Percentiles rank a stretch among this genome's conserved stretches.
Conservation (phyloP, 306 rosid species). For the Gastrolobium bilobum region DNA sequence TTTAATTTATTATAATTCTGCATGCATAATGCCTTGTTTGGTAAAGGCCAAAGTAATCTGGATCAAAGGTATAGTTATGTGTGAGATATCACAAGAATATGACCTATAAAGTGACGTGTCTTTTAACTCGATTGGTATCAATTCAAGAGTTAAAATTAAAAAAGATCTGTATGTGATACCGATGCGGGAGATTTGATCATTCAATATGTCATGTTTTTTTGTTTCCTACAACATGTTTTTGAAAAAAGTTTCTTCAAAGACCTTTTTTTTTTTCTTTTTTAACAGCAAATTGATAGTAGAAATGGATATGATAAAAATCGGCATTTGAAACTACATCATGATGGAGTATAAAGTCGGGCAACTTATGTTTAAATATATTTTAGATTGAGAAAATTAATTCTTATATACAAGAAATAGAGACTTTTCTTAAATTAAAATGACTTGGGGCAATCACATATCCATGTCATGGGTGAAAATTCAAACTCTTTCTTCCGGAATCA, state of each 20-base stretch:
- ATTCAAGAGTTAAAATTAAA: neutral
- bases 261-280: neutral
- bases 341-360: constrained; percentile 5
- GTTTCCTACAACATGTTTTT: neutral
- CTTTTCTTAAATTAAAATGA: no score
- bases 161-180: neutral
- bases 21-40: constrained; percentile 24
- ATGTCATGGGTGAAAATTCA: no score
- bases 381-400: neutral
- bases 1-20: neutral
- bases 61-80: neutral
- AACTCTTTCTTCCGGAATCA: no score
- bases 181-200: neutral
- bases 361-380: neutral
- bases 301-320: constrained; percentile 15
- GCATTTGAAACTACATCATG: neutral
- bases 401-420: no score
- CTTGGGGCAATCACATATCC: no score
- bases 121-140: neutral
- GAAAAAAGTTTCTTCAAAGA: neutral
- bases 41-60: neutral
- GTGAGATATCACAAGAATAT: neutral
- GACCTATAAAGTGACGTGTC: neutral
- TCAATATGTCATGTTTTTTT: neutral
- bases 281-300: neutral